Base-by-base conservation (phyloP, 2,329 filamentous ascomycete genomes). In the Fusarium buxicola region DNA sequence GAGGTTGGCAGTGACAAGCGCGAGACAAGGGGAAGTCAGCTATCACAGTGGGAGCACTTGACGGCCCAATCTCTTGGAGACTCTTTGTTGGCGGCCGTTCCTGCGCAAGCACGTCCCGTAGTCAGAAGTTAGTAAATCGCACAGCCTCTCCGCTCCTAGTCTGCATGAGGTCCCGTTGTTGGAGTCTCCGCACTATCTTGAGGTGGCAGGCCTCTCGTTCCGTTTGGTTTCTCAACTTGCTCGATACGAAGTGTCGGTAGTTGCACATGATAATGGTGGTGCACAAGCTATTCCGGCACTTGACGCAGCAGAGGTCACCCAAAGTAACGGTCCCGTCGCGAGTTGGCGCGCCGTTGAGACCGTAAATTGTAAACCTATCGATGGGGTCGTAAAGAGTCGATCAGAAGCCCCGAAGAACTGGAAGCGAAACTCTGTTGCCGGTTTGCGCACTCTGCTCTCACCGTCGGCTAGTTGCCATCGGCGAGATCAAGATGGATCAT, bases 201-300 rank as follows among this genome's bases (percentile, higher is more conserved):
- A 41, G 35, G 38, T 35, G 27, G 40, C 35, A 43, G 34, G 34
- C 15, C 18, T 52, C 50, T 53, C 44, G 41, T 56, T 55, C 43
- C 16, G 41, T 58, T 47, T 62, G 61, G 61, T 65, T 65, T 58
- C 57, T 58, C 61, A 65, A 65, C 61, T 36, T 63, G 44, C 40
- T 58, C 38, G 52, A 65, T 65, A 69, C 55, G 63, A 67, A 68
- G 65, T 57, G 31, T 67, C 54, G 47, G 66, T 58, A 67, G 66
- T 69, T 69, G 53, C 58, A 67, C 58, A 57, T 28, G 43, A 39
- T 50, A 63, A 41, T 58, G 49, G 25, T 63, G 48, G 58, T 59
- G 38, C 48, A 58, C 57, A 58, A 48, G 49, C 54, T 65, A 34
- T 65, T 58, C 62, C 45, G 53, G 49, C 45, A 63, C 53, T 65